Evolutionary conservation across 768 basidiomycete species (phyloP).

Genomic region (Strobilomyces echinocephalus): DNA sequence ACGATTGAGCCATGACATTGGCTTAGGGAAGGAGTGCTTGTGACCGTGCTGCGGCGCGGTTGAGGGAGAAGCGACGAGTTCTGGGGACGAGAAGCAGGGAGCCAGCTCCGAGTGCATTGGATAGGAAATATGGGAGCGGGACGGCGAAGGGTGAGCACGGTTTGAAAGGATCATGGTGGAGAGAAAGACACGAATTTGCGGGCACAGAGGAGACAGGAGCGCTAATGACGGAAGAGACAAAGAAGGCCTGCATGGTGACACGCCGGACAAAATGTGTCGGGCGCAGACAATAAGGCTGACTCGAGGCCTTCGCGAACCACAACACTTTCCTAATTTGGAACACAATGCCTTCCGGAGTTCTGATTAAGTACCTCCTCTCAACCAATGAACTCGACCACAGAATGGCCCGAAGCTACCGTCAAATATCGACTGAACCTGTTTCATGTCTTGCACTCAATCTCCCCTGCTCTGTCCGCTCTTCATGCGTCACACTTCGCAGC

Average conservation of each 20-base stretch:
- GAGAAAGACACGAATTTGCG: neutral
- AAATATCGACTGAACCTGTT: conserved; percentile 49
- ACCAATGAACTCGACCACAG: conserved; percentile 1
- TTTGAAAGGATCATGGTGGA: conserved; percentile 25
- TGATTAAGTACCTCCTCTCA: no score
- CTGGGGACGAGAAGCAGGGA: conserved; percentile 16
- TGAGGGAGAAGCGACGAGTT: conserved; percentile 26
- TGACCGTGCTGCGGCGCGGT: conserved; percentile 27
- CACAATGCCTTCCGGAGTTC: conserved; percentile 13
- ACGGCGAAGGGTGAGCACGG: conserved; percentile 18
- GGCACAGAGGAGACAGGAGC: neutral
- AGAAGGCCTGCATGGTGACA: conserved; percentile 2
- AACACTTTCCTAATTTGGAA: conserved; percentile 22
- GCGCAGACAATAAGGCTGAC: conserved; percentile 15
- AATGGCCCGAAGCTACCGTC: conserved; percentile 23
- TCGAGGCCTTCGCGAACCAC: conserved; percentile 15
- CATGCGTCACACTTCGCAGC: conserved; percentile 43
- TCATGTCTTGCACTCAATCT: conserved; percentile 43
- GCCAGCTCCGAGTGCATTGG: conserved; percentile 25
- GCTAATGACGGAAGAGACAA: conserved; percentile 14
- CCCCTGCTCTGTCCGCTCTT: conserved; percentile 58
- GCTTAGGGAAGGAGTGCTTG: conserved; percentile 36
- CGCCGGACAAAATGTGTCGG: conserved; percentile 3
- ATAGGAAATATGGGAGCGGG: conserved; percentile 6
- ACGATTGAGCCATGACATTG: conserved; percentile 42